Base-by-base conservation (phyloP, 2,329 filamentous ascomycete genomes). In the Elsinoe perseae region DNA sequence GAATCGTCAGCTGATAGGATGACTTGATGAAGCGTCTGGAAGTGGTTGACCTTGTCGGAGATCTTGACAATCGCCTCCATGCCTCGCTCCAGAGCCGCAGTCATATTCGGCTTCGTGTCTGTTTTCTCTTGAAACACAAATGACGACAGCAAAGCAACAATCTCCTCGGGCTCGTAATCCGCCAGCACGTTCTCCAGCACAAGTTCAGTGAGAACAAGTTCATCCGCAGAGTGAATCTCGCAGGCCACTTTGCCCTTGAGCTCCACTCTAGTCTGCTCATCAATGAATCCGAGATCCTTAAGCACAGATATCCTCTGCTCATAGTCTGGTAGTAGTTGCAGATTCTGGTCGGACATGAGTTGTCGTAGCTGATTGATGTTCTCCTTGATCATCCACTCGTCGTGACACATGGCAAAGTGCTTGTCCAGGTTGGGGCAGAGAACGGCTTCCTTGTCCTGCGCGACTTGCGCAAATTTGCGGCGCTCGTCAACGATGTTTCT, bases 91-190 rank as follows among this genome's bases (percentile, higher is more conserved):
- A 98, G 81, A 52, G 83, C 86, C 3, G 86, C 83, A 0, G 90
- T 95, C 58, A 98, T 75, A 3, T 84, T 87, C 0, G 93, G 92
- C 16, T 85, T 82, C 4, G 80, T 80, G 23, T 89, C 85, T 0
- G 93, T 96, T 74, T 96, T 97, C 68, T 98, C 93, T 68, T 97
- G 90, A 77, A 98, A 98, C 1, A 98, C 91, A 69, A 98, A 98
- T 1, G 88, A 84, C 0, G 91, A 96, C 2, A 98, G 80, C 2
- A 98, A 78, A 9, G 93, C 91, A 1, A 95, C 93, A 60, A 98
- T 97, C 71, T 98, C 93, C 63, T 95, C 90, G 1, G 92, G 90
- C 65, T 96, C 92, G 70, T 93, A 96, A 59, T 95, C 87, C 52
- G 92, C 91, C 2, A 98, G 83, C 1, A 96, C 89, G 65, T 98